phyloP scores from a whole-genome alignment of 768 basidiomycete genomes.

The Pulveroboletus sp. region DNA sequence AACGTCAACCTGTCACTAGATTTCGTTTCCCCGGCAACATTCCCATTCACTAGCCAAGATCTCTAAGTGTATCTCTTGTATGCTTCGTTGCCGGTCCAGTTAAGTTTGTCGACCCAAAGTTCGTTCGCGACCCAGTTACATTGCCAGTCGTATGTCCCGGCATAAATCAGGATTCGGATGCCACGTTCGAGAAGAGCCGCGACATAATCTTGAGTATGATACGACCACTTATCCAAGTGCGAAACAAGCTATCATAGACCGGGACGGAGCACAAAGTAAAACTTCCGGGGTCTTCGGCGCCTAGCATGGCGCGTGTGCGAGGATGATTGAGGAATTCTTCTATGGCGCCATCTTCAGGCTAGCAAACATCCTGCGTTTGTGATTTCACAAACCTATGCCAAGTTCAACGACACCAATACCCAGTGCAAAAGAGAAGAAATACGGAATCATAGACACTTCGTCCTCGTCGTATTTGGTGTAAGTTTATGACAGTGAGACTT shows the following conservation, averaged over 20 bases:
- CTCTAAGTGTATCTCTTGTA: conserved; percentile 42
- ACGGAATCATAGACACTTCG: conserved; percentile 49
- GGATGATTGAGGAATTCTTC: conserved; percentile 44
- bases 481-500: conserved; percentile 8
- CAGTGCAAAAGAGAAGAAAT: not conserved
- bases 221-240: conserved; percentile 58
- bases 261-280: conserved; percentile 54
- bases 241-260: conserved; percentile 46
- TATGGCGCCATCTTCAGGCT: conserved; percentile 39
- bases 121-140: conserved; percentile 67
- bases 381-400: conserved; percentile 22
- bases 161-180: conserved; percentile 50
- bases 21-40: conserved; percentile 54
- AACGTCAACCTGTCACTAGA: conserved; percentile 57
- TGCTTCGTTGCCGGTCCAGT: conserved; percentile 54
- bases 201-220: conserved; percentile 56
- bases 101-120: conserved; percentile 52
- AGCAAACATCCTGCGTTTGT: conserved; percentile 35
- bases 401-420: not conserved
- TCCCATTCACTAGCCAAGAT: conserved; percentile 54
- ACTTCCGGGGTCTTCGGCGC: conserved; percentile 43
- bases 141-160: conserved; percentile 52
- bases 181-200: conserved; percentile 51
- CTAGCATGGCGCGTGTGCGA: conserved; percentile 41
- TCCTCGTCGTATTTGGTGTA: conserved; percentile 22